Evolutionary conservation across 1,284 basidiomycete species (phyloP).

Genomic region (Sporisorium graminicola): DNA sequence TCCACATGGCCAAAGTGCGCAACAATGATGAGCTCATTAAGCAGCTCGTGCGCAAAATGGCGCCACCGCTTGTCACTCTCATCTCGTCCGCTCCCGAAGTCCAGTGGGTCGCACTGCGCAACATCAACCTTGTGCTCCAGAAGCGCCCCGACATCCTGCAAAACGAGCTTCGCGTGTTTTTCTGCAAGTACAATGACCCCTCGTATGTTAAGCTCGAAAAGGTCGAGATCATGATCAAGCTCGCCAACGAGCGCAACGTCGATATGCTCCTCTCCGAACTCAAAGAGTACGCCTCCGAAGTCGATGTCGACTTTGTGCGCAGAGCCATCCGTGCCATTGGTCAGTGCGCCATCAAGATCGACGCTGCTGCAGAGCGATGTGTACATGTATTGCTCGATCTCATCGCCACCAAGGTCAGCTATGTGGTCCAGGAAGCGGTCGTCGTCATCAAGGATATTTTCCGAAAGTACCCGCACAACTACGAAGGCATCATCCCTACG

Average conservation of each 20-base stretch:
- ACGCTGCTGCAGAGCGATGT: constrained; percentile 90
- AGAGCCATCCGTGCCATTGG: constrained; percentile 95
- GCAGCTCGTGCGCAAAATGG: constrained; percentile 94
- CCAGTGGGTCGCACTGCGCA: constrained; percentile 96
- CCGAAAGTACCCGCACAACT: constrained; percentile 95
- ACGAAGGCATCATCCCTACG: constrained; percentile 95
- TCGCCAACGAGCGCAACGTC: constrained; percentile 91
- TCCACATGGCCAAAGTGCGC: constrained; percentile 71
- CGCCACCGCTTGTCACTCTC: constrained; percentile 84
- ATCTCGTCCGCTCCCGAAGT: constrained; percentile 77
- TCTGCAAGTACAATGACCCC: constrained; percentile 99
- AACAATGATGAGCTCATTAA: constrained; percentile 86
- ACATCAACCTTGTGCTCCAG: constrained; percentile 95
- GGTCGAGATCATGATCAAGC: constrained; percentile 96
- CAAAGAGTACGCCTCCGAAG: constrained; percentile 97
- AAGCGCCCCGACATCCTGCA: constrained; percentile 88
- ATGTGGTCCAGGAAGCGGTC: constrained; percentile 97
- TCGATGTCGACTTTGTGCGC: constrained; percentile 97
- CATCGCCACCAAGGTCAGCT: constrained; percentile 91
- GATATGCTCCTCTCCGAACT: constrained; percentile 93
- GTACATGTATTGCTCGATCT: constrained; percentile 92
- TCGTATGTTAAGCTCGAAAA: constrained; percentile 98
- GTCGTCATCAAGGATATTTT: constrained; percentile 99
- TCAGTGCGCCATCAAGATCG: constrained; percentile 94
- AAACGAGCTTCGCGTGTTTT: constrained; percentile 98